These are phyloP conservation scores for Suillus brevipes DNA, from an alignment of 768 basidiomycete species.

Conservation along the genomic window DNA sequence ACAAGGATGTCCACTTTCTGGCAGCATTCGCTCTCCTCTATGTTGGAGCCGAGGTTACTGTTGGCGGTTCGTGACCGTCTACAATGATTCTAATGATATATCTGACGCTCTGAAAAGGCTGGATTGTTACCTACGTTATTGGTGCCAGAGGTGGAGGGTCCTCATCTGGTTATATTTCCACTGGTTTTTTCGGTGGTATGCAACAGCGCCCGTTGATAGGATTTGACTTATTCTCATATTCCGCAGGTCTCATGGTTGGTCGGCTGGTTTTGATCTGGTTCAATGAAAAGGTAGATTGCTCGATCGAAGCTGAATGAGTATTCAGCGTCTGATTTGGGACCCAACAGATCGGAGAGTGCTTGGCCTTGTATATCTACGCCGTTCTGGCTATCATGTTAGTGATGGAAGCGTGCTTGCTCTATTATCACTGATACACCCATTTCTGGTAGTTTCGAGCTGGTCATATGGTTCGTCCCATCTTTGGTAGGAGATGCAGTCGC, in stretches of 20 bases:
- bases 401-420: background rate
- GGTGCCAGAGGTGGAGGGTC: conserved; percentile 45
- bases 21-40: conserved; percentile 67
- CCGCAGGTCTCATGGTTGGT: conserved; percentile 55
- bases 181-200: conserved; percentile 57
- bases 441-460: conserved; percentile 46
- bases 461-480: conserved; percentile 58
- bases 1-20: conserved; percentile 58
- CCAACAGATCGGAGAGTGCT: conserved; percentile 52
- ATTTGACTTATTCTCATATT: background rate
- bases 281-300: conserved; percentile 44
- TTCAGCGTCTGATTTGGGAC: background rate
- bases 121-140: conserved; percentile 67
- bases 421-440: conserved; percentile 26
- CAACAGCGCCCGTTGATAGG: background rate
- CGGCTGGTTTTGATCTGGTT: conserved; percentile 56
- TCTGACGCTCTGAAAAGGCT: conserved; percentile 40
- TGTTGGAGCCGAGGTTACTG: conserved; percentile 64
- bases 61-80: conserved; percentile 35
- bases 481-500: conserved; percentile 55
- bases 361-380: conserved; percentile 52
- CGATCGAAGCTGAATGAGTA: background rate
- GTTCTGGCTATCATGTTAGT: conserved; percentile 48
- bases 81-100: background rate
- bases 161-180: conserved; percentile 50